Evolutionary conservation across 2,329 filamentous ascomycete genomes (phyloP).

Genomic region (Penicillium frequentans): DNA sequence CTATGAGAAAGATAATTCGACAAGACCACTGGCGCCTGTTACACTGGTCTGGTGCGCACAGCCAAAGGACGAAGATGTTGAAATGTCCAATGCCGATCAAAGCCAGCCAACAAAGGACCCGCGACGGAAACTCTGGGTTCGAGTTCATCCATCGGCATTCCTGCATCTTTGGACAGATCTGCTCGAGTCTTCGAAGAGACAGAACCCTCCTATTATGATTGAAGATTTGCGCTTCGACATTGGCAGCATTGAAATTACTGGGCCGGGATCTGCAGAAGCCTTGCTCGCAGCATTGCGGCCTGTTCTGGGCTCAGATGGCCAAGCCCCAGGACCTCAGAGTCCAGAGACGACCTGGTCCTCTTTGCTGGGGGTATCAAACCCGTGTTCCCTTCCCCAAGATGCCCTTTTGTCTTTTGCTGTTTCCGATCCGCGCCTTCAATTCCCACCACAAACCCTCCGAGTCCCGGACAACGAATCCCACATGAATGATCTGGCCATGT

Average conservation of each 20-base stretch:
- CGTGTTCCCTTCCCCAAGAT: slow-evolving; percentile 67
- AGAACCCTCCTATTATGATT: slow-evolving; percentile 60
- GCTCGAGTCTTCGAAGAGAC: slow-evolving; percentile 58
- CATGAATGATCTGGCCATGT: slow-evolving; percentile 54
- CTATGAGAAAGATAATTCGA: slow-evolving; percentile 54
- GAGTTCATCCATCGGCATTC: slow-evolving; percentile 78
- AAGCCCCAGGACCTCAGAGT: slow-evolving; percentile 23
- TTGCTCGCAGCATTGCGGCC: slow-evolving; percentile 68
- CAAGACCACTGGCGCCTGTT: slow-evolving; percentile 67
- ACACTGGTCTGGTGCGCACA: slow-evolving; percentile 72
- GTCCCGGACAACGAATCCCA: slow-evolving; percentile 37
- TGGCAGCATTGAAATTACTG: slow-evolving; percentile 68
- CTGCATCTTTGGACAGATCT: slow-evolving; percentile 64
- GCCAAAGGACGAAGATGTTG: slow-evolving; percentile 31
- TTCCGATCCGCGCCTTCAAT: slow-evolving; percentile 75
- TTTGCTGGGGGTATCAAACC: slow-evolving; percentile 60
- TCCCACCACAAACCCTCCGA: slow-evolving; percentile 65
- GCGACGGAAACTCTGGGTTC: slow-evolving; percentile 63
- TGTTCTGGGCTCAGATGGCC: slow-evolving; percentile 18
- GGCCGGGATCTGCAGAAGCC: slow-evolving; percentile 76
- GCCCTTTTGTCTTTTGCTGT: slow-evolving; percentile 71
- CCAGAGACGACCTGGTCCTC: slow-evolving; percentile 43
- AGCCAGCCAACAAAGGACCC: slow-evolving; percentile 27
- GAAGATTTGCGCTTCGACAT: slow-evolving; percentile 71
- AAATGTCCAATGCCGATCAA: slow-evolving; percentile 35